Evolutionary conservation across 1,284 basidiomycete species (phyloP).

Genomic region (Macrocystidia cucumis): DNA sequence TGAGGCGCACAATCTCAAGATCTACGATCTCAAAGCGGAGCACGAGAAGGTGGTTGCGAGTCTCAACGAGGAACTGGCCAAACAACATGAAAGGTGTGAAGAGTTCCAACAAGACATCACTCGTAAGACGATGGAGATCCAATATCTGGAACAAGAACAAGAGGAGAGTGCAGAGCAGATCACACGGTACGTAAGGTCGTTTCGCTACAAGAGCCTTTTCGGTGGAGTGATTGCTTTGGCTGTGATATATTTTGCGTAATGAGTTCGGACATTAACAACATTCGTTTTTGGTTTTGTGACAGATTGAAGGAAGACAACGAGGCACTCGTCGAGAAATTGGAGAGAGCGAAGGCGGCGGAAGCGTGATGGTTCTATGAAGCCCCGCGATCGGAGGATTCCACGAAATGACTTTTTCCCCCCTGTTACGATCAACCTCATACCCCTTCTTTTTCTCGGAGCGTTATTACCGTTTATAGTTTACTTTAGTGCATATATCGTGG

Average conservation of each 20-base stretch:
- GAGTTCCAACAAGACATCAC: conserved; percentile 54
- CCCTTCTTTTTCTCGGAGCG: too few species aligned
- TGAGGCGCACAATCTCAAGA: conserved; percentile 75
- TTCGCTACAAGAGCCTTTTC: conserved; percentile 50
- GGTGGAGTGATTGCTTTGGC: conserved; percentile 46
- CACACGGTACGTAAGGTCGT: conserved; percentile 65
- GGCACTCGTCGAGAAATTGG: conserved; percentile 32
- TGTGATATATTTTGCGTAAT: conserved; percentile 32
- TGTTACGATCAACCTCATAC: too few species aligned
- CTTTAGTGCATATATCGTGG: too few species aligned
- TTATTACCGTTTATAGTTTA: too few species aligned
- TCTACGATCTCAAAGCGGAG: conserved; percentile 68
- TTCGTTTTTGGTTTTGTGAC: conserved; percentile 17
- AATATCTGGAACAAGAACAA: conserved; percentile 68
- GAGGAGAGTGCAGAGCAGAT: conserved; percentile 70
- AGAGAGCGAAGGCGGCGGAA: conserved; percentile 18
- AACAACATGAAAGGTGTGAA: conserved; percentile 41
- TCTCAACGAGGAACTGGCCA: conserved; percentile 55
- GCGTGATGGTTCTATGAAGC: too few species aligned
- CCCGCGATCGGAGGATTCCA: too few species aligned
- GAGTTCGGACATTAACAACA: conserved; percentile 26
- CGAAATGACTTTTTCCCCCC: too few species aligned
- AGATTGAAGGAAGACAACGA: conserved; percentile 66
- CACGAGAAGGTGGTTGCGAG: conserved; percentile 57
- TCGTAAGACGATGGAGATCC: conserved; percentile 72